Evolutionary conservation across 768 basidiomycete species (phyloP).

Genomic region (Pleurotus pulmonarius): DNA sequence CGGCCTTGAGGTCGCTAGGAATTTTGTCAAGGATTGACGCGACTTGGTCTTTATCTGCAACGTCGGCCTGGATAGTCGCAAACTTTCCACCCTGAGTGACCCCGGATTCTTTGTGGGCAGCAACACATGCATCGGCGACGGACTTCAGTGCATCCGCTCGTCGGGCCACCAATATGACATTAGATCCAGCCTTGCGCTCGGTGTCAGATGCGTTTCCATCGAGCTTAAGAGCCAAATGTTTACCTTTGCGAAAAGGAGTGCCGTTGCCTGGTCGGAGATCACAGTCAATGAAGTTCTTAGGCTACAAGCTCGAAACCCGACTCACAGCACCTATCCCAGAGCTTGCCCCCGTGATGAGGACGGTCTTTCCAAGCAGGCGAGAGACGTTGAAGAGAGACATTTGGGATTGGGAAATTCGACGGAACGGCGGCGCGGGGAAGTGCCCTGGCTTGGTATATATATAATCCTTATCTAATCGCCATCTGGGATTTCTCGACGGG

Average conservation of each 20-base stretch:
- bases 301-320: conserved; percentile 5
- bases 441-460: background rate
- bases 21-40: conserved; percentile 68
- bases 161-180: conserved; percentile 82
- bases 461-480: conserved; percentile 1
- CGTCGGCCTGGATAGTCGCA: conserved; percentile 68
- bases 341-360: conserved; percentile 87
- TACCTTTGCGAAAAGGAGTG: conserved; percentile 86
- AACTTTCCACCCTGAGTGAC: conserved; percentile 77
- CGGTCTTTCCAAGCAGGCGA: conserved; percentile 78
- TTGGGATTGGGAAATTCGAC: background rate
- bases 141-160: conserved; percentile 66
- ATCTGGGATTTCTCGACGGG: background rate
- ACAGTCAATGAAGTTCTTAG: background rate
- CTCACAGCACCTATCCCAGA: conserved; percentile 86
- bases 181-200: conserved; percentile 68
- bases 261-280: conserved; percentile 59
- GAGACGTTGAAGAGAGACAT: conserved; percentile 85
- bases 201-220: background rate
- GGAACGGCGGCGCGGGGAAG: background rate
- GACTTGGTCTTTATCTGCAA: conserved; percentile 73
- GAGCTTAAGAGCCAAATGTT: background rate
- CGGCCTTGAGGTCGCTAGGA: conserved; percentile 60
- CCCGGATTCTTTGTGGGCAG: conserved; percentile 71
- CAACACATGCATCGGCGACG: conserved; percentile 64